These are phyloP conservation scores for Geosmithia putterillii DNA, from an alignment of 2,329 filamentous ascomycete species.

Conservation along the genomic window DNA sequence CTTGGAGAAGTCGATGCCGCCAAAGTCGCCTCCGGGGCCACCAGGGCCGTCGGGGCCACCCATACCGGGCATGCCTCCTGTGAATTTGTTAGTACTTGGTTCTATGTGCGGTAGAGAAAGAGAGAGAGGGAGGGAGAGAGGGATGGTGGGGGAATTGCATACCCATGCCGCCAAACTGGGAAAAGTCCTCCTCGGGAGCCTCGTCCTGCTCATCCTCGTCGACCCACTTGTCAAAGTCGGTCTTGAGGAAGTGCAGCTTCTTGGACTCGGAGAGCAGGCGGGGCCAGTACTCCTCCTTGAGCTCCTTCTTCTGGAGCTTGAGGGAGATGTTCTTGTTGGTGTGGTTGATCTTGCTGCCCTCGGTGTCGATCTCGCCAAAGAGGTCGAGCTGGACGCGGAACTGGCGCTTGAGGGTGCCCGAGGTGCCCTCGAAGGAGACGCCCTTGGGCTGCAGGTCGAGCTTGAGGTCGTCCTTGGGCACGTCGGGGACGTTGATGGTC, in stretches of 20 bases:
- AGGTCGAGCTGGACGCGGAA: slow-evolving; percentile 83
- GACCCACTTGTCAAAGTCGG: slow-evolving; percentile 98
- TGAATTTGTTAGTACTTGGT: background rate
- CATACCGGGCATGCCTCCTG: slow-evolving; percentile 44
- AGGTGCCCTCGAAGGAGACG: slow-evolving; percentile 74
- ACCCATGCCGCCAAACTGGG: slow-evolving; percentile 55
- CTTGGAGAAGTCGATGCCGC: slow-evolving; percentile 90
- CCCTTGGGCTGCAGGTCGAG: slow-evolving; percentile 69
- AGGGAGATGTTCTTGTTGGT: slow-evolving; percentile 79
- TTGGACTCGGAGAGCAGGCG: slow-evolving; percentile 80
- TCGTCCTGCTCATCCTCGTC: slow-evolving; percentile 98
- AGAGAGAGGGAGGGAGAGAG: slow-evolving; percentile 9
- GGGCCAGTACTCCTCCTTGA: slow-evolving; percentile 91
- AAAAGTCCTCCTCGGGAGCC: slow-evolving; percentile 67
- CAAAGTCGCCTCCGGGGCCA: slow-evolving; percentile 47
- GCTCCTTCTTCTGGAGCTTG: slow-evolving; percentile 92
- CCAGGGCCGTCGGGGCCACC: slow-evolving; percentile 15
- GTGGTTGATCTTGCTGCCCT: slow-evolving; percentile 77
- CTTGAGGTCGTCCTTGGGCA: slow-evolving; percentile 62
- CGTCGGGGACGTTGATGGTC: slow-evolving; percentile 80
- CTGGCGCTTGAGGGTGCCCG: slow-evolving; percentile 70
- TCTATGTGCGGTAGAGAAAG: background rate
- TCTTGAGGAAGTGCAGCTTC: slow-evolving; percentile 94
- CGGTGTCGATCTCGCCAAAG: slow-evolving; percentile 80
- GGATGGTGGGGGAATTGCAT: too few relatives aligned